phyloP scores from a whole-genome alignment of 805 yeast species.

The Diddensiella transvaalensis region DNA sequence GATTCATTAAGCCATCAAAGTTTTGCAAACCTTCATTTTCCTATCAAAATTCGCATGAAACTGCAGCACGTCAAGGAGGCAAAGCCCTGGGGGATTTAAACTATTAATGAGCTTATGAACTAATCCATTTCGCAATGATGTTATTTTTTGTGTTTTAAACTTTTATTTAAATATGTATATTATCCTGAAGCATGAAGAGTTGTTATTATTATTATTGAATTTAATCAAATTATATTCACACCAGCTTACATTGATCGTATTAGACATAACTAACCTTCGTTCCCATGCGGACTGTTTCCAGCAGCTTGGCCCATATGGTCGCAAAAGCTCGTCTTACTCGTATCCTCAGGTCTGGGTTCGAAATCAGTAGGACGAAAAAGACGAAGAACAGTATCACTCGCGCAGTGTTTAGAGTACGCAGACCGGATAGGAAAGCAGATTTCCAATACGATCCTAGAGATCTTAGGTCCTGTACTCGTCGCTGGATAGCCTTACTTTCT shows the following conservation, averaged over 20 bases:
- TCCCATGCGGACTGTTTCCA: slow-evolving; percentile 23
- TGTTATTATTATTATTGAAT: neutral
- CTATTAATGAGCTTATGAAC: neutral
- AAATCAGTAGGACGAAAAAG: slow-evolving; percentile 14
- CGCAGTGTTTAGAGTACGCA: slow-evolving; percentile 1
- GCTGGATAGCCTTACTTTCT: neutral
- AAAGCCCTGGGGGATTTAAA: slow-evolving; percentile 1
- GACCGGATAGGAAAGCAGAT: slow-evolving; percentile 1
- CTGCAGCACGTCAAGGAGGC: neutral
- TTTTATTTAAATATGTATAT: neutral
- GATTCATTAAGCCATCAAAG: neutral
- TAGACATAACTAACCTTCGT: slow-evolving; percentile 26
- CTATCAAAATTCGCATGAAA: slow-evolving; percentile 11
- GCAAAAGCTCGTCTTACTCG: slow-evolving; percentile 8
- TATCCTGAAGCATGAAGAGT: too few species aligned
- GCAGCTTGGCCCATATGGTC: slow-evolving; percentile 17
- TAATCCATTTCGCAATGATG: neutral
- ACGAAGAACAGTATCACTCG: slow-evolving; percentile 11
- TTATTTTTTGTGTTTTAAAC: neutral
- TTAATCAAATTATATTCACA: neutral
- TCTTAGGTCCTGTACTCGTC: slow-evolving; percentile 5
- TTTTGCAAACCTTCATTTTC: slow-evolving; percentile 1
- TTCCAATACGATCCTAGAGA: slow-evolving; percentile 16
- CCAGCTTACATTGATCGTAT: neutral
- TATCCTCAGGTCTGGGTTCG: slow-evolving; percentile 10